Conservation (phyloP, 2,329 filamentous ascomycete species). For the Diaporthe citrichinensis region DNA sequence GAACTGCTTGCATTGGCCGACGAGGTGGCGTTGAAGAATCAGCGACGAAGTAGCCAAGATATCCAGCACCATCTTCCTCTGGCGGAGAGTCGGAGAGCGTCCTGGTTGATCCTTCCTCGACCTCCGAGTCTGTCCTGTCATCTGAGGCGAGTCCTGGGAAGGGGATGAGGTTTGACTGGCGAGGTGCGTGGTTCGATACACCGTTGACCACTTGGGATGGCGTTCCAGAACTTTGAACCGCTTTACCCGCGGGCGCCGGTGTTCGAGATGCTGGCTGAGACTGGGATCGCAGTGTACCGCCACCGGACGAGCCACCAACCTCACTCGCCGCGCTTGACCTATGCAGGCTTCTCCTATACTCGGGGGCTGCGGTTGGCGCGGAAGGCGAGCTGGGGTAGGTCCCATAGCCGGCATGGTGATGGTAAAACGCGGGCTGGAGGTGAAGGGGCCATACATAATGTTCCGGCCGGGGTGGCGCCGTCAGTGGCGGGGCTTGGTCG, state of each 20-base stretch:
- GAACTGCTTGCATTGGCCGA: conserved; percentile 54
- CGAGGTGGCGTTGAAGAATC: conserved; percentile 48
- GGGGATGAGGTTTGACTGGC: conserved; percentile 63
- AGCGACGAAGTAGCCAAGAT: conserved; percentile 55
- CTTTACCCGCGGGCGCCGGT: conserved; percentile 52
- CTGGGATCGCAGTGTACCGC: conserved; percentile 73
- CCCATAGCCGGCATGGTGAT: conserved; percentile 55
- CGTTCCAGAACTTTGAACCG: conserved; percentile 48
- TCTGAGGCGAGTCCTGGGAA: conserved; percentile 71
- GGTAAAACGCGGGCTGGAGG: conserved; percentile 56
- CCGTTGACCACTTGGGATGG: conserved; percentile 54
- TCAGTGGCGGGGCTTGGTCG: conserved; percentile 69
- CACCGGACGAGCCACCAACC: conserved; percentile 60
- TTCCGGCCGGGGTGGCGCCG: conserved; percentile 70
- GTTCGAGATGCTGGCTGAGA: conserved; percentile 74
- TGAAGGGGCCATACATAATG: conserved; percentile 66
- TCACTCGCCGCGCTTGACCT: conserved; percentile 67
- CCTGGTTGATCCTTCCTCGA: conserved; percentile 60
- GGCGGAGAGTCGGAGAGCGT: conserved; percentile 60
- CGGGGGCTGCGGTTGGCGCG: conserved; percentile 59
- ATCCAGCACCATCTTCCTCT: conserved; percentile 61
- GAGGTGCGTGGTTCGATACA: conserved; percentile 52
- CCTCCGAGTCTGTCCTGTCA: conserved; percentile 61
- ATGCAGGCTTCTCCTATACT: conserved; percentile 71
- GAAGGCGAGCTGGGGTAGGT: conserved; percentile 72